phyloP scores from a whole-genome alignment of 176 grass and related monocot species.

The Hyparrhenia diplandra region DNA sequence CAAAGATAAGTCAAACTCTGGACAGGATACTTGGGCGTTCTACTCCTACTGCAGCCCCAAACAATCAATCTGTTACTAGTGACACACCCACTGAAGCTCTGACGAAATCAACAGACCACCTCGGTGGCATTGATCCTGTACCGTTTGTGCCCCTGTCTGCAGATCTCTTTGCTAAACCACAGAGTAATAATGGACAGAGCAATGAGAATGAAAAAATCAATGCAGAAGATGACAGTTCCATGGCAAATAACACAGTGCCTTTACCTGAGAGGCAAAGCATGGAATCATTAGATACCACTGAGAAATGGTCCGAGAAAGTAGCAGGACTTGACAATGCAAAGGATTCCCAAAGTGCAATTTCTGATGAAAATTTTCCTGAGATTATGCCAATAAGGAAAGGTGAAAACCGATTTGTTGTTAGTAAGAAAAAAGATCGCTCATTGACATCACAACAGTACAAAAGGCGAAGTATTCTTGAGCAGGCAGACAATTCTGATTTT shows the following conservation, averaged over 20 bases:
- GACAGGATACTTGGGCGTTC: slow-evolving; percentile 81
- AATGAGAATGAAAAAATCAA: slow-evolving; percentile 16
- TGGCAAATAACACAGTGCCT: not conserved
- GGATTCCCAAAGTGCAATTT: slow-evolving; percentile 34
- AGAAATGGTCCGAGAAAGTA: slow-evolving; percentile 50
- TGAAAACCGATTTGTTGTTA: slow-evolving; percentile 82
- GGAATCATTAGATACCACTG: slow-evolving; percentile 20
- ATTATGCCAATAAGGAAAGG: slow-evolving; percentile 88
- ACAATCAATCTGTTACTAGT: slow-evolving; percentile 22
- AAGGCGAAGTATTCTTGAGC: slow-evolving; percentile 63
- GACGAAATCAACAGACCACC: slow-evolving; percentile 36
- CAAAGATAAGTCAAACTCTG: slow-evolving; percentile 73
- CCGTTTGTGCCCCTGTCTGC: slow-evolving; percentile 76
- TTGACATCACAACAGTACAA: slow-evolving; percentile 75
- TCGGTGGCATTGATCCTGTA: slow-evolving; percentile 40
- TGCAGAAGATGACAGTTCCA: not conserved
- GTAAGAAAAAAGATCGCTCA: slow-evolving; percentile 86
- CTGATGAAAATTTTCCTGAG: slow-evolving; percentile 57
- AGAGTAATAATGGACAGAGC: slow-evolving; percentile 31
- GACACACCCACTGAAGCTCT: slow-evolving; percentile 15
- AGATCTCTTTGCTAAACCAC: slow-evolving; percentile 65
- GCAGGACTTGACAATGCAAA: slow-evolving; percentile 28
- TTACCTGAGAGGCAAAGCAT: slow-evolving; percentile 11
- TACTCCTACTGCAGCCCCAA: slow-evolving; percentile 17
- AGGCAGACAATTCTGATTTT: slow-evolving; percentile 65